Base-by-base conservation (phyloP, 2,329 filamentous ascomycete species). In the Neopestalotiopsis rosae region DNA sequence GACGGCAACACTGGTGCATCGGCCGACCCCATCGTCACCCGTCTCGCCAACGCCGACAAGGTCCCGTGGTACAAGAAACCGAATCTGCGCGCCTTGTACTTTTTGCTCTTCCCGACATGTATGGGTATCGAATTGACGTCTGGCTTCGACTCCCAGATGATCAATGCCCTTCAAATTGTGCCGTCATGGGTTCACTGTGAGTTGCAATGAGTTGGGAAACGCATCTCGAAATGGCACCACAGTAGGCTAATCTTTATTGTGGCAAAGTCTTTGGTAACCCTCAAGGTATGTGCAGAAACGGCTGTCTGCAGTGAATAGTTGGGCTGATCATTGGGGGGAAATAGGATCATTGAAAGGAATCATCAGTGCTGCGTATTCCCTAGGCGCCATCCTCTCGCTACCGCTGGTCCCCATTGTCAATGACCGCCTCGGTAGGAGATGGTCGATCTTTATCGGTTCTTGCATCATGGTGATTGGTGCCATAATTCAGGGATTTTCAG, bases 111-210 rank as follows among this genome's bases (percentile, higher is more conserved):
- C 69, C 87, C 87, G 28, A 87, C 86, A 58, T 89, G 86, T 75
- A 87, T 90, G 80, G 88, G 88, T 61, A 88, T 90, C 68, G 89
- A 90, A 78, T 72, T 83, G 76, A 84, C 82, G 0, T 83, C 81
- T 13, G 82, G 82, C 0, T 84, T 83, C 70, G 82, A 84, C 73
- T 83, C 81, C 61, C 81, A 83, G 76, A 79, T 84, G 76, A 83
- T 84, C 74, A 84, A 84, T 67, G 80, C 81, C 7, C 74, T 84
- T 3, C 82, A 84, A 72, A 80, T 82, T 42, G 78, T 82, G 12
- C 73, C 73, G 0, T 72, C 73, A 0, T 84, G 81, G 80, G 74
- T 76, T 13, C 30, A 65, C 0, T 83, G 81, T 83, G 69, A 75
- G 79, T 74, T 24, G 24, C 14, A 12, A 58, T 13, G 57, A 0